These are phyloP conservation scores for Tylopilus sp. DNA, from an alignment of 768 basidiomycete species.

Conservation along the genomic window DNA sequence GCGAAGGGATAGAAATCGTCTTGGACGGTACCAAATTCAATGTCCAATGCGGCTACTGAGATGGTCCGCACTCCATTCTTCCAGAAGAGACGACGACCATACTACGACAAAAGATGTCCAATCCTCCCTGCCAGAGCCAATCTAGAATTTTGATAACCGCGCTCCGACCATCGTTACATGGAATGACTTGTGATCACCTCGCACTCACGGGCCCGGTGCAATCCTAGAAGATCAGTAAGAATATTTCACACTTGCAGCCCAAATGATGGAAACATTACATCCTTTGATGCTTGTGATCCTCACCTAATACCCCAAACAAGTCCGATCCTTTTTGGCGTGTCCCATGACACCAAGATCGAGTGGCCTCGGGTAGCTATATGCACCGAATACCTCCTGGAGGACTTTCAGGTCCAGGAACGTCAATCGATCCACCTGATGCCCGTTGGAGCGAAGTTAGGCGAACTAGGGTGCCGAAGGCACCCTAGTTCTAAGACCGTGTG, in stretches of 20 bases:
- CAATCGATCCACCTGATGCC: neutral
- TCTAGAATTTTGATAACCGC: neutral
- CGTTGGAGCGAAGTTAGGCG: neutral
- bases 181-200: slow-evolving; percentile 18
- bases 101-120: neutral
- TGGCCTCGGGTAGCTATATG: neutral
- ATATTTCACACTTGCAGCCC: slow-evolving; percentile 47
- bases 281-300: slow-evolving; percentile 49
- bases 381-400: neutral
- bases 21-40: neutral
- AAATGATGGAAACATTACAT: slow-evolving; percentile 55
- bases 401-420: neutral
- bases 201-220: slow-evolving; percentile 19
- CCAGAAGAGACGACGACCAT: neutral
- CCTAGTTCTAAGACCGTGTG: too few species aligned
- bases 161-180: neutral
- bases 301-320: slow-evolving; percentile 35
- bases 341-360: neutral
- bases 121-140: slow-evolving; percentile 14
- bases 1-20: neutral
- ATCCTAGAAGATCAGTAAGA: slow-evolving; percentile 46
- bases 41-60: neutral
- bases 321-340: slow-evolving; percentile 28
- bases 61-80: neutral
- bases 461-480: too few species aligned